Evolutionary conservation across 192 early-diverging fungal species (phyloP).

Genomic region (Backusella macrospora): DNA sequence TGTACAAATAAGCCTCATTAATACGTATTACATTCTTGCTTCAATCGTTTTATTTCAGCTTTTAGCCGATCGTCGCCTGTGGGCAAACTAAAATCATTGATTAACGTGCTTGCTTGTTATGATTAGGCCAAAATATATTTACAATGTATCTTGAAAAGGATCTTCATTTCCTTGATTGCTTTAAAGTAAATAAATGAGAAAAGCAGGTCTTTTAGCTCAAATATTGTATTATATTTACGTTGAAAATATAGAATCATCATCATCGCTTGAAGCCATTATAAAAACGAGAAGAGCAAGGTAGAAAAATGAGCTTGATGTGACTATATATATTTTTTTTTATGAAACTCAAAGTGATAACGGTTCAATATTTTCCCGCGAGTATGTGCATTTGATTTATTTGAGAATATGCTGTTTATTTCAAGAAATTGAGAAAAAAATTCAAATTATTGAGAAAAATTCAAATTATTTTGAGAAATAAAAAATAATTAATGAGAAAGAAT

Average conservation of each 20-base stretch:
- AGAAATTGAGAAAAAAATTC: too few species aligned
- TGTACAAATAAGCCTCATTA: too few species aligned
- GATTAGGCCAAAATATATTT: not conserved
- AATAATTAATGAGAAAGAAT: too few species aligned
- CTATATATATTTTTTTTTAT: not conserved
- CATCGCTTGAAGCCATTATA: slow-evolving; percentile 1
- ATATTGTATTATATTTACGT: not conserved
- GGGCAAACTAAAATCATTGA: not conserved
- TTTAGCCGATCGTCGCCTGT: not conserved
- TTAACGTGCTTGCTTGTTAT: not conserved
- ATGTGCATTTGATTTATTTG: not conserved
- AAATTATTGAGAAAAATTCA: too few species aligned
- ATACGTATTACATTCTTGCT: not conserved
- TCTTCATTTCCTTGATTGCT: not conserved
- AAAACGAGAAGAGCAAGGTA: not conserved
- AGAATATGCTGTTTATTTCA: too few species aligned
- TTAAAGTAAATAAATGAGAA: not conserved
- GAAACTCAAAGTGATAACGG: not conserved
- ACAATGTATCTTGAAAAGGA: not conserved
- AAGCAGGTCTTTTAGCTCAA: not conserved
- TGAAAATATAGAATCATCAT: not conserved
- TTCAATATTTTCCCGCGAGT: not conserved
- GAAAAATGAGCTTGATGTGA: not conserved
- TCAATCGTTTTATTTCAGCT: slow-evolving; percentile 2
- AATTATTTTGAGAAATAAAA: too few species aligned